Base-by-base conservation (phyloP, 805 yeast species). In the Starmerella kuoi region DNA sequence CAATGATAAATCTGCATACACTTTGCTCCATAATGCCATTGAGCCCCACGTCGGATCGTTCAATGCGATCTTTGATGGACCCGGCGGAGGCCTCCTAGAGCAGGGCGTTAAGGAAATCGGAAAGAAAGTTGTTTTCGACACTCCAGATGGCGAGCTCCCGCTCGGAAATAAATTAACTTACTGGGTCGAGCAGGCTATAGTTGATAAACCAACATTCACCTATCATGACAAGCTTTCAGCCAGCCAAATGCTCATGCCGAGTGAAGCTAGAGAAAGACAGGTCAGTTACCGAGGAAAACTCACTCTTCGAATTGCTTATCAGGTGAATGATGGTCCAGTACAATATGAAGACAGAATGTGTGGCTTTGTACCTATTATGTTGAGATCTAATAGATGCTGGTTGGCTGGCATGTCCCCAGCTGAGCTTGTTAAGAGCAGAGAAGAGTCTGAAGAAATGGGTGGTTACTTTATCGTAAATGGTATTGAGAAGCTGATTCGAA, bases 401-500 rank as follows among this genome's bases (percentile, higher is more conserved):
- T 68, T 91, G 47, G 82, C 83, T 55, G 79, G 77, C 44, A 58
- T 86, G 63, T 73, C 93, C 0, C 97, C 98, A 11, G 69, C 73
- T 30, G 80, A 88, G 53, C 67, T 91, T 52, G 93, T 88, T 7
- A 64, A 70, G 19, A 69, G 66, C 46, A 79, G 78, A 59, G 98
- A 91, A 64, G 98, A 91, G 63, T 73, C 84, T 31, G 98, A 91
- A 61, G 98, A 91, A 60, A 67, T 86, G 47, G 98, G 98, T 50
- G 98, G 98, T 31, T 91, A 91, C 62, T 91, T 91, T 62, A 74
- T 86, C 53, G 87, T 88, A 47, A 88, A 88, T 60, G 98, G 98
- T 69, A 87, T 88, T 54, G 98, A 91, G 64, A 91, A 91, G 64
- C 70, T 91, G 56, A 76, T 91, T 55, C 83, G 98, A 66, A 85